Base-by-base conservation (phyloP, 495 filamentous ascomycete species). In the Aspergillus ellipticus region DNA sequence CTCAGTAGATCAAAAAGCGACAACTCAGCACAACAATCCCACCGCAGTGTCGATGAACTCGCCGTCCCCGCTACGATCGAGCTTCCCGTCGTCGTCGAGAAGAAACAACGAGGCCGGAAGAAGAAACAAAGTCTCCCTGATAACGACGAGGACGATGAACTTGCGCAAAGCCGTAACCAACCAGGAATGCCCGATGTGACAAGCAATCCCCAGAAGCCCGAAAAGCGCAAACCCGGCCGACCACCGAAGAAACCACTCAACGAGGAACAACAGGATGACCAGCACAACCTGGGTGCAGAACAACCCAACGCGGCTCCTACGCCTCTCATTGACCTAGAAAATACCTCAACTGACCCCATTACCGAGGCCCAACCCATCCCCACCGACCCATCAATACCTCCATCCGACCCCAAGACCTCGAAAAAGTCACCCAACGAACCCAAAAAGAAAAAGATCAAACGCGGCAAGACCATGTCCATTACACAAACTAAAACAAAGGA, bases 401-500 rank as follows among this genome's bases (percentile, higher is more conserved):
- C 22, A 26, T 20, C 29, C 28, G 10, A 39, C 37, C 33, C 43
- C 10, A 46, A 17, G n/a, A 19, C 43, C 2, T 6, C 20, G 7
- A 51, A 49, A 26, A 49, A 43, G 8, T 49, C 33, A 17, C 26
- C 60, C 11, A 69, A 69, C 46, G 62, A 66, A 24, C 57, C 61
- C 8, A 67, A 67, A 52, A 78, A 75, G 64, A 75, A 72, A 51
- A 71, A 71, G 33, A 17, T 67, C 9, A 77, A 75, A 54, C 65
- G 70, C 39, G 66, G 66, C 46, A 78, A 76, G 53, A 70, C 71
- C 4, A 69, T 73, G 0, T 71, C 71, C 7, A 54, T 58, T 6
- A 61, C 64, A 16, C 58, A 66, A 0, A 53, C 61, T 9, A 75
- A 68, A 49, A 52, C 67, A 6, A 62, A 53, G 29, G 54, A 62